Base-by-base conservation (phyloP, 2,329 filamentous ascomycete species). In the Cladosporium sp. region DNA sequence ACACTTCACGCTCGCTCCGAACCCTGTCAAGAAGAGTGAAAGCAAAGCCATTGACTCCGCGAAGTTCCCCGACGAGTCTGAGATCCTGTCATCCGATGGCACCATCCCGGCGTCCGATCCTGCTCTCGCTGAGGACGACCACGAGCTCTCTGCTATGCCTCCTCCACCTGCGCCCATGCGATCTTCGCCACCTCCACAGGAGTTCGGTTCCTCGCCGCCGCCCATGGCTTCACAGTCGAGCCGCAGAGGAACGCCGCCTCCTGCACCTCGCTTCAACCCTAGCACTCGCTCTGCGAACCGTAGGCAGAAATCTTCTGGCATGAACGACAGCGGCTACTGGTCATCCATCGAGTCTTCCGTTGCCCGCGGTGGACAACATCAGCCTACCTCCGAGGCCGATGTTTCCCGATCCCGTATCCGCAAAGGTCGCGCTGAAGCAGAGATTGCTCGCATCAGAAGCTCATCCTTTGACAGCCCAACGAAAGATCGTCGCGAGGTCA, bases 321-420 rank as follows among this genome's bases (percentile, higher is more conserved):
- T 95, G 75, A 89, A 87, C 64, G 93, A 98, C 70, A 97, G 92
- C 67, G 93, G 93, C 38, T 98, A 97, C 70, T 95, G 95, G 67
- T 97, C 93, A 1, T 96, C 91, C 0, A 79, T 97, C 14, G 91
- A 96, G 62, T 97, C 93, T 2, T 97, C 93, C 0, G 89, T 80
- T 11, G 80, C 89, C 67, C 82, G 92, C 54, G 84, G 86, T 44
- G 64, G 62, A n/a, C 56, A 60, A n/a, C 60, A 64, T 44, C 76
- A 88, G 14, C 77, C 89, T 41, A 89, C 85, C 3, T 92, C 89
- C 0, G 90, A 95, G 63, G 69, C 78, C 42, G 80, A 82, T 63
- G 80, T 84, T 49, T 87, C 90, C 61, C 84, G 85, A n/a, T 86
- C 86, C 46, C 64, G 63, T 32, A 85, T 90, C 62, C 95, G 92